Percentiles rank a stretch among this genome's conserved stretches.
phyloP scores from a whole-genome alignment of 352 stramenopile genomes.

The Pythium rhizo-oryzae region DNA sequence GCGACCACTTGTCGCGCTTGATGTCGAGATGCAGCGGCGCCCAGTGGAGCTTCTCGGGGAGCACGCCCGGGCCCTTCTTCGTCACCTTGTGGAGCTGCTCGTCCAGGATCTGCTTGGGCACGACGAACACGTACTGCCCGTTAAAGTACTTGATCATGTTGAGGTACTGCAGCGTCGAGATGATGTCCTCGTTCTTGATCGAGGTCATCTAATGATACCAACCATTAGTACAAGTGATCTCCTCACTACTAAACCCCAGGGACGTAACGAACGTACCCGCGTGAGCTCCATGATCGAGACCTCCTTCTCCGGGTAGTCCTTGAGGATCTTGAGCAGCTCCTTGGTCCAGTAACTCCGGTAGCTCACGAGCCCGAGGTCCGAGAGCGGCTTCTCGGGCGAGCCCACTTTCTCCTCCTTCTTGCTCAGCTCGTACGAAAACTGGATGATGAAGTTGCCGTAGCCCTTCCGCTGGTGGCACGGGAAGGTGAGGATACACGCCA shows the following conservation, averaged over 20 bases:
- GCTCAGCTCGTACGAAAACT: slow-evolving; percentile 98
- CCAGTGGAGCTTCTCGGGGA: slow-evolving; percentile 83
- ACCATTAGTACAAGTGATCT: background rate
- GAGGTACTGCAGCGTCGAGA: slow-evolving; percentile 97
- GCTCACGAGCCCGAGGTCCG: slow-evolving; percentile 98
- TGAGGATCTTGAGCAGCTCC: slow-evolving; percentile 93
- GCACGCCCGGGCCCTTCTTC: slow-evolving; percentile 73
- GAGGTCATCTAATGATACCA: slow-evolving; percentile 47
- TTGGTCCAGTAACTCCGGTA: slow-evolving; percentile 99
- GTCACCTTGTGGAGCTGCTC: slow-evolving; percentile 78
- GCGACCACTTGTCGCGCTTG: slow-evolving; percentile 87
- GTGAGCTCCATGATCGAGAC: slow-evolving; percentile 97
- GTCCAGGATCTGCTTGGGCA: slow-evolving; percentile 93
- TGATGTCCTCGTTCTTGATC: slow-evolving; percentile 98
- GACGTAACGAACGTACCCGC: slow-evolving; percentile 48
- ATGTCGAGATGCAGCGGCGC: slow-evolving; percentile 82
- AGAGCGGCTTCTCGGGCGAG: slow-evolving; percentile 99
- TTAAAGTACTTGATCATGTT: slow-evolving; percentile 99
- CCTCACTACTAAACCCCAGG: slow-evolving; percentile 26
- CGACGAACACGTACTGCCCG: slow-evolving; percentile 97
- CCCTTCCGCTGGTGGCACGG: slow-evolving; percentile 98
- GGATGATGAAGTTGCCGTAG: slow-evolving; percentile 99
- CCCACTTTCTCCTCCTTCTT: slow-evolving; percentile 98
- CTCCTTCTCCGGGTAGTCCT: slow-evolving; percentile 74
- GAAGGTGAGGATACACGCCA: slow-evolving; percentile 99